Conservation (phyloP, 176 grass and related monocot species). For the Rhynchospora breviuscula region DNA sequence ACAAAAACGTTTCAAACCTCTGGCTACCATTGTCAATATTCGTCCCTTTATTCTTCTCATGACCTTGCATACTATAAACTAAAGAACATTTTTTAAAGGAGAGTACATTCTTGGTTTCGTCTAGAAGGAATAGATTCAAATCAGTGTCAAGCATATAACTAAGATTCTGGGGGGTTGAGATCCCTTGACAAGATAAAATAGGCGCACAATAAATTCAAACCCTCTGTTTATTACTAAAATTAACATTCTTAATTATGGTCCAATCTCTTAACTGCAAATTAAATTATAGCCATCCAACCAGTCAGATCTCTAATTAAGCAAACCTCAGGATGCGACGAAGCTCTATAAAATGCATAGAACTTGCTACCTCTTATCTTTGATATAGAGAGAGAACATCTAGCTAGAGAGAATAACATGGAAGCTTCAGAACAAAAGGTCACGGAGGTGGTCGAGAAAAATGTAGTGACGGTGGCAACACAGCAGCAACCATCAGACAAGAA, state of each 20-base stretch:
- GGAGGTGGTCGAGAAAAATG: constrained; percentile 24
- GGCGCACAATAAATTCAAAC: background rate
- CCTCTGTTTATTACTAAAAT: constrained; percentile 1
- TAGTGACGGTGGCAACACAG: background rate
- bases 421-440: background rate
- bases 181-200: background rate
- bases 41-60: no score
- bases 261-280: background rate
- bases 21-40: no score
- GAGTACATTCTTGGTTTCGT: no score
- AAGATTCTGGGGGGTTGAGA: no score
- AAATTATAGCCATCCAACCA: background rate
- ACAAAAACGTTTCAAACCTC: no score
- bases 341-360: background rate
- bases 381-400: background rate
- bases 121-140: no score
- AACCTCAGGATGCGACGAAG: background rate
- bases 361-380: background rate
- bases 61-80: no score
- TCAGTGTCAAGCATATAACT: no score
- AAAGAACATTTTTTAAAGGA: no score
- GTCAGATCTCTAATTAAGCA: background rate
- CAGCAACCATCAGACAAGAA: constrained; percentile 22
- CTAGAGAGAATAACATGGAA: background rate
- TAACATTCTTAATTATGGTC: constrained; percentile 5